Conservation (phyloP, 192 early-diverging fungal genomes). For the Backusella sp. region DNA sequence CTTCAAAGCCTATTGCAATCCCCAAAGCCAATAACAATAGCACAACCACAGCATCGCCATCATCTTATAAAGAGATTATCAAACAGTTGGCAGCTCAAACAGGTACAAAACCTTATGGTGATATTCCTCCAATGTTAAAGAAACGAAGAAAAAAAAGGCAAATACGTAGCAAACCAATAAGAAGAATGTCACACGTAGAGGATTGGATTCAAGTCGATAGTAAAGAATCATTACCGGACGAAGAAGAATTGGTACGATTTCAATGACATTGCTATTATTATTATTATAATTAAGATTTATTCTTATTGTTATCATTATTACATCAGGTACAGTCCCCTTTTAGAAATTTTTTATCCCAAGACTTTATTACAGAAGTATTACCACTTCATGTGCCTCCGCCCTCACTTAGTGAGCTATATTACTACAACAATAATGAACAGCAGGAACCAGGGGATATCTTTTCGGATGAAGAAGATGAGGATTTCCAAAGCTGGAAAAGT, state of each 20-base stretch:
- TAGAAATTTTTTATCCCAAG: slow-evolving; percentile 34
- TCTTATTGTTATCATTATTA: too few species aligned
- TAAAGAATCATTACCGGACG: slow-evolving; percentile 38
- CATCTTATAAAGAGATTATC: slow-evolving; percentile 35
- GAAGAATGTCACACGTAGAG: slow-evolving; percentile 42
- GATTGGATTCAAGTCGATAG: slow-evolving; percentile 36
- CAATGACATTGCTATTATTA: too few species aligned
- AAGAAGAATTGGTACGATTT: slow-evolving; percentile 37
- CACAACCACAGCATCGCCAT: not conserved
- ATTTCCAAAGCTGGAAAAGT: slow-evolving; percentile 13
- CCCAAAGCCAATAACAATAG: not conserved
- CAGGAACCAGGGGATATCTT: not conserved
- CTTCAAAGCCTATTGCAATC: slow-evolving; percentile 17
- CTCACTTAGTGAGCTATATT: slow-evolving; percentile 27
- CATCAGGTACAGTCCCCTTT: slow-evolving; percentile 25
- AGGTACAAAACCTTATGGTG: slow-evolving; percentile 34
- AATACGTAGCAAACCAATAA: slow-evolving; percentile 6
- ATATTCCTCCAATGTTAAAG: slow-evolving; percentile 32
- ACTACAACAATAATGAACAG: not conserved
- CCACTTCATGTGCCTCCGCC: slow-evolving; percentile 39
- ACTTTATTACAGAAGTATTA: slow-evolving; percentile 33
- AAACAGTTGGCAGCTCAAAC: slow-evolving; percentile 32
- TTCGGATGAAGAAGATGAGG: not conserved
- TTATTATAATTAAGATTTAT: not conserved
- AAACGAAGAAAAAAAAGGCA: slow-evolving; percentile 24